These are phyloP conservation scores for Colletotrichum siamense DNA, from an alignment of 2,329 filamentous ascomycete species.

Conservation along the genomic window DNA sequence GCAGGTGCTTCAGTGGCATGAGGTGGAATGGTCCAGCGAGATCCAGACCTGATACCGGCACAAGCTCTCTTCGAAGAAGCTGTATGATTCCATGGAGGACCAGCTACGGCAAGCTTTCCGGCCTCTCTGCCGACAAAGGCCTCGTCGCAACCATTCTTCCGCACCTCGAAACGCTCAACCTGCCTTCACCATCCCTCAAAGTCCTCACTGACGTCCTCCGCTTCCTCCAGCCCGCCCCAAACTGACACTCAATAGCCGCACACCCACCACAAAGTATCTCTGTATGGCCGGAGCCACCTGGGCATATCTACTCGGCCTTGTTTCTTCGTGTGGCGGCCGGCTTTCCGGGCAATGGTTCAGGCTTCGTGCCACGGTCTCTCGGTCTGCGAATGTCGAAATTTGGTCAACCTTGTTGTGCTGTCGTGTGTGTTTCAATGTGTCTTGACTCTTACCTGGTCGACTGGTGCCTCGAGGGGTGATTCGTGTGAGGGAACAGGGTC, in stretches of 20 bases:
- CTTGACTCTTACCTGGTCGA: neutral
- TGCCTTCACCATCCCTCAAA: neutral
- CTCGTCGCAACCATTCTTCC: constrained; percentile 1
- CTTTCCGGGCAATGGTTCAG: neutral
- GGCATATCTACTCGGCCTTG: neutral
- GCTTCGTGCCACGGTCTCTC: neutral
- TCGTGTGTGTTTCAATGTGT: neutral
- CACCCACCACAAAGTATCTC: neutral
- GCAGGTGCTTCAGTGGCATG: neutral
- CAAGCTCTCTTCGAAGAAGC: neutral
- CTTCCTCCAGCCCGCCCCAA: neutral
- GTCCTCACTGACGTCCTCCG: neutral
- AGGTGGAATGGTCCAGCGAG: neutral
- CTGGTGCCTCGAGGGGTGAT: neutral
- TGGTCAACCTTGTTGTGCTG: neutral
- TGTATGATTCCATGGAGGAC: neutral
- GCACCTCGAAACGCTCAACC: neutral
- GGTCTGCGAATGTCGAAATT: neutral
- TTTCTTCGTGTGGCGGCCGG: neutral
- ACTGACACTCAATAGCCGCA: neutral
- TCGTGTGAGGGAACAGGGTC: neutral
- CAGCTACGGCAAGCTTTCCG: neutral
- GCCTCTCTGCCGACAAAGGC: constrained; percentile 3
- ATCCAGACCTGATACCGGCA: neutral
- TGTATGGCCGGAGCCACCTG: neutral